Evolutionary conservation across 2,329 filamentous ascomycete genomes (phyloP).

Genomic region (Xylaria sp.): DNA sequence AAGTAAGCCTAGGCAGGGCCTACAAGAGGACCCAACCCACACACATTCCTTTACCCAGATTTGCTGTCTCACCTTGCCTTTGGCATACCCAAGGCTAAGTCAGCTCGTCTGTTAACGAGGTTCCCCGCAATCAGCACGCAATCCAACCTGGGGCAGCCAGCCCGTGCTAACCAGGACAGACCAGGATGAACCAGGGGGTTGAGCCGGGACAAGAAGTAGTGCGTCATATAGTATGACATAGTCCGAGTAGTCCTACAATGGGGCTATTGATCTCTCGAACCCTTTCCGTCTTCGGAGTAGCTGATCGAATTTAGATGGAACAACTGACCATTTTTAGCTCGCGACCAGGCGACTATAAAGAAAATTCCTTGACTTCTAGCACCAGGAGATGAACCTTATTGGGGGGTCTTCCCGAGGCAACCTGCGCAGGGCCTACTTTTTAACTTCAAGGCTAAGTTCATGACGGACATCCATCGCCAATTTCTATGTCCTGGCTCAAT

Average conservation of each 20-base stretch:
- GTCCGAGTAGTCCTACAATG: neutral
- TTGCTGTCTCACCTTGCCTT: neutral
- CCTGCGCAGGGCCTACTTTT: neutral
- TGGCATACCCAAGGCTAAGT: no score
- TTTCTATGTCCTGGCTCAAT: neutral
- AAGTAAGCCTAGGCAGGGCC: neutral
- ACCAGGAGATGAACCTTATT: neutral
- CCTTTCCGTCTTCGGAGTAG: conserved; percentile 11
- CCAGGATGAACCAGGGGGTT: neutral
- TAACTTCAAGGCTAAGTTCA: neutral
- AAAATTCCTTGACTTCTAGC: neutral
- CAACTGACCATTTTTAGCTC: conserved; percentile 21
- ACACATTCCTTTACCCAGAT: no score
- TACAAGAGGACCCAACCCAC: no score
- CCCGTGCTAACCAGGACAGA: no score
- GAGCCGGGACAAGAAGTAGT: neutral
- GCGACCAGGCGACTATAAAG: neutral
- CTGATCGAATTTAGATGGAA: conserved; percentile 6
- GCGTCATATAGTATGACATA: conserved; percentile 28
- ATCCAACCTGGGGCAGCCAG: neutral
- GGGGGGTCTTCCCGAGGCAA: neutral
- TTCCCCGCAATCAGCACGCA: conserved; percentile 30
- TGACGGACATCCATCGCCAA: neutral
- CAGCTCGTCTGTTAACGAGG: neutral
- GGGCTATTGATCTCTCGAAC: conserved; percentile 17